A percentile compares a stretch with the other conserved stretches of the same genome.
These are phyloP conservation scores for Pythium aristosporum DNA, from an alignment of 352 stramenopile genomes.

Conservation along the genomic window DNA sequence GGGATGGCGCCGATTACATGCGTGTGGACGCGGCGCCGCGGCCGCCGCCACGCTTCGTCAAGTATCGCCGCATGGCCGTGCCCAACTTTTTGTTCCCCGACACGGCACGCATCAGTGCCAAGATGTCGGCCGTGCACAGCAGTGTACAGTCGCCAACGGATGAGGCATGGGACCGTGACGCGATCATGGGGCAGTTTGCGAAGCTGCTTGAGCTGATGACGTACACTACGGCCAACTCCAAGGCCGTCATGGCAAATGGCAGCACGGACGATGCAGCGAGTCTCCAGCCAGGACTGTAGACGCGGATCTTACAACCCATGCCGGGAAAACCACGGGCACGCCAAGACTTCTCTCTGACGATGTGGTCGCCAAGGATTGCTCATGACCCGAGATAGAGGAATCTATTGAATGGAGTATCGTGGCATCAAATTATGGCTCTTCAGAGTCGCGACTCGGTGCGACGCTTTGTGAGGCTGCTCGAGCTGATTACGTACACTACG, in stretches of 20 bases:
- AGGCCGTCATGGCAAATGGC: too few species aligned
- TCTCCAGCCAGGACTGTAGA: too few species aligned
- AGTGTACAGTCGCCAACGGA: slow-evolving; percentile 25
- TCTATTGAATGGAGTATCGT: too few species aligned
- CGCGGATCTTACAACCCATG: too few species aligned
- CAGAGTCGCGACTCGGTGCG: too few species aligned
- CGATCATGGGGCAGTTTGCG: slow-evolving; percentile 53
- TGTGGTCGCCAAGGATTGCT: too few species aligned
- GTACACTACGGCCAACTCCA: slow-evolving; percentile 10
- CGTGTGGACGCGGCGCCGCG: slow-evolving; percentile 33
- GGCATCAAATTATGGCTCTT: too few species aligned
- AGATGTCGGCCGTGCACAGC: slow-evolving; percentile 31
- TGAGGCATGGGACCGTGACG: slow-evolving; percentile 54
- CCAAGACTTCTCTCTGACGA: too few species aligned
- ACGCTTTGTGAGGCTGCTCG: slow-evolving; percentile 38
- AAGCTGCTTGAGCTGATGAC: slow-evolving; percentile 36
- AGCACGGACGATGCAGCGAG: background rate
- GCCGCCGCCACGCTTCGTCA: slow-evolving; percentile 43
- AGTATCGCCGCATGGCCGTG: slow-evolving; percentile 45
- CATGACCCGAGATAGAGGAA: too few species aligned
- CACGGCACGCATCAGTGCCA: slow-evolving; percentile 55
- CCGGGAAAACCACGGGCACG: too few species aligned
- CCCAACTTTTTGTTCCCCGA: slow-evolving; percentile 75
- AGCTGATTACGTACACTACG: slow-evolving; percentile 33
- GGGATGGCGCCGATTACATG: slow-evolving; percentile 42